Evolutionary conservation across 2,329 filamentous ascomycete species (phyloP), one percentile per base, ranked within the genome.

Genomic region (Diaporthe citrichinensis): DNA sequence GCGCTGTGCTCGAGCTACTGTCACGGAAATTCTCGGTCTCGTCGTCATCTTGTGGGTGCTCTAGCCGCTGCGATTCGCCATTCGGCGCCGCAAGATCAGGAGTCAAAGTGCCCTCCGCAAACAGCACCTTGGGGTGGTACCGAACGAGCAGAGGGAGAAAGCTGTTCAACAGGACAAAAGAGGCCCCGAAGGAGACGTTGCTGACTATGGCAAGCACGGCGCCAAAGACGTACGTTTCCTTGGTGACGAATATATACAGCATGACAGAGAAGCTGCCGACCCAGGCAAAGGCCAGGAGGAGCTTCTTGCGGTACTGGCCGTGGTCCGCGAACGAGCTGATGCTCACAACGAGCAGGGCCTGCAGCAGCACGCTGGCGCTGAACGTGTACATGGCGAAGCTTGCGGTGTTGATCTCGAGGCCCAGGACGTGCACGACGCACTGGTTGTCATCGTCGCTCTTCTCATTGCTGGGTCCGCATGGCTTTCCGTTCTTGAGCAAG

Each of bases 341-440:
- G 81, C 95, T 98, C 78, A 99, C 95, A 58, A 99, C 97, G 41
- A 98, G 86, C 39, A 98, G 85, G 1, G 96, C 94, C 83, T 99
- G 97, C 15, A 98, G 84, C 28, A 98, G 84, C 1, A 99, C 97
- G 82, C 95, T 97, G 81, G 97, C 88, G 75, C 95, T 98, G 84
- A 99, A 99, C 2, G 95, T 98, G 85, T 98, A 98, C 95, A 98
- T 98, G 82, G 83, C 96, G 84, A 98, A 98, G 84, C 94, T 97
- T 49, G 96, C 96, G 0, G 96, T 98, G 84, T 98, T 98, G 85
- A 99, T 93, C 81, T 98, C 93, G 76, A 94, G 84, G 8, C 96
- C 96, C 34, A 98, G 86, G 7, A 98, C 87, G 78, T 93, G 91
- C 76, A 98, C 92, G 76, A 98, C 88, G 82, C 97, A 99, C 82